Conservation (phyloP, 345 rosid genomes). For the Eucalyptus dawsonii region DNA sequence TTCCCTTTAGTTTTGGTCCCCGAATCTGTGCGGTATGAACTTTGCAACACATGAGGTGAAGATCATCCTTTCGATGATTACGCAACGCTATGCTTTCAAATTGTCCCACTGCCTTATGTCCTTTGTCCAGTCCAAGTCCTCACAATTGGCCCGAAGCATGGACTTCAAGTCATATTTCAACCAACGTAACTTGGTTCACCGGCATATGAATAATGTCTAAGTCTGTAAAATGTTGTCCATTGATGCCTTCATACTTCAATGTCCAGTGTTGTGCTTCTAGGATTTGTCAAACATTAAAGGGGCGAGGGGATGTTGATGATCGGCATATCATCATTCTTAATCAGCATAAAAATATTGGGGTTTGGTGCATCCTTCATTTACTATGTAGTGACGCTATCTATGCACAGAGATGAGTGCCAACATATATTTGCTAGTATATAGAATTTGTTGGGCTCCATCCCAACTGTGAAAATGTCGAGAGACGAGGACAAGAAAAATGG, state of each 20-base stretch:
- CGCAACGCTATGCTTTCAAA: constrained; percentile 12
- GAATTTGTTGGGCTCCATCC: neutral
- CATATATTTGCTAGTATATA: neutral
- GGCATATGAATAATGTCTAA: neutral
- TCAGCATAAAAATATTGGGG: neutral
- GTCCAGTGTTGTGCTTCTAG: neutral
- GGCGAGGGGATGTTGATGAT: neutral
- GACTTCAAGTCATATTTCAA: too few relatives aligned
- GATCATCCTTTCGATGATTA: constrained; percentile 25
- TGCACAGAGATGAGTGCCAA: neutral
- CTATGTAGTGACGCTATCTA: neutral
- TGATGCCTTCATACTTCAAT: neutral
- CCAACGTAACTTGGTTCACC: too few relatives aligned
- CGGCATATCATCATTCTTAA: neutral
- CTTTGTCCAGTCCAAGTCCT: constrained; percentile 1
- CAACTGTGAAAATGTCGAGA: neutral
- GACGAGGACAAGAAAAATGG: neutral
- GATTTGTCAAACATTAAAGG: neutral
- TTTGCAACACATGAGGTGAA: constrained; percentile 16
- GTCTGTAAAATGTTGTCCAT: neutral
- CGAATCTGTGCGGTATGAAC: constrained; percentile 23
- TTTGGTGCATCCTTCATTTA: neutral
- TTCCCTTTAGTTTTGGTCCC: constrained; percentile 26
- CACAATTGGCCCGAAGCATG: too few relatives aligned
- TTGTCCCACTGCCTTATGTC: constrained; percentile 17